phyloP scores from a whole-genome alignment of 2,329 filamentous ascomycete genomes.

The Pestalotiopsis sp. region DNA sequence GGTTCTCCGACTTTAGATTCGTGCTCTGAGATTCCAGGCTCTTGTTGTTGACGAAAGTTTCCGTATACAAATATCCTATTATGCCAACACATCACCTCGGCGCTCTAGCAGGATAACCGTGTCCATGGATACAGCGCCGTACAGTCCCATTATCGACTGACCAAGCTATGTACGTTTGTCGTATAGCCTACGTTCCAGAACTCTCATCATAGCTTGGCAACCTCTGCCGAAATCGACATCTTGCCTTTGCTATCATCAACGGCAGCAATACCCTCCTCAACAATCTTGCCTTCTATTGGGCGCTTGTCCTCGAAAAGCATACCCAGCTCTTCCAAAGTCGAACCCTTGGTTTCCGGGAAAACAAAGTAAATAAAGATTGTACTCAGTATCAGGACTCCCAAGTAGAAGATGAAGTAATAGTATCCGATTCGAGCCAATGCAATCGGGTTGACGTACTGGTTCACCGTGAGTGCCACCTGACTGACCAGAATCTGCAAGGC shows the following conservation, averaged over 20 bases:
- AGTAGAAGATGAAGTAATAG: constrained; percentile 62
- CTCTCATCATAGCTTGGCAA: neutral
- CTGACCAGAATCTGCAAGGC: constrained; percentile 28
- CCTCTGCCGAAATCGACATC: neutral
- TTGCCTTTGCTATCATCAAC: neutral
- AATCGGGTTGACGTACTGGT: constrained; percentile 53
- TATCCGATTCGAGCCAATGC: constrained; percentile 52
- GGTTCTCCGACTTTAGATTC: too few species aligned
- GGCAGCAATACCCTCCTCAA: neutral
- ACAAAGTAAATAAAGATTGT: constrained; percentile 39
- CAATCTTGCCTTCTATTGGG: neutral
- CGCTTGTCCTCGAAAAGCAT: constrained; percentile 52
- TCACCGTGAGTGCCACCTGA: constrained; percentile 32
- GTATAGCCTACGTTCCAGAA: too few species aligned
- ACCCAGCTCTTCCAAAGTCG: constrained; percentile 59
- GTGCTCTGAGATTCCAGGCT: too few species aligned
- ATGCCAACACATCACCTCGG: too few species aligned
- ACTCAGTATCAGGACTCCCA: constrained; percentile 43
- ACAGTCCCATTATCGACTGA: too few species aligned
- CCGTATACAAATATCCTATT: too few species aligned
- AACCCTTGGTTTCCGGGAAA: constrained; percentile 56
- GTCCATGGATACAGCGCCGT: too few species aligned
- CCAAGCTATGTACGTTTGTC: too few species aligned
- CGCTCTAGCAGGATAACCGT: too few species aligned
- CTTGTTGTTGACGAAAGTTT: too few species aligned